Evolutionary conservation across 2,329 filamentous ascomycete species (phyloP).

Genomic region (Aureobasidium sp.): DNA sequence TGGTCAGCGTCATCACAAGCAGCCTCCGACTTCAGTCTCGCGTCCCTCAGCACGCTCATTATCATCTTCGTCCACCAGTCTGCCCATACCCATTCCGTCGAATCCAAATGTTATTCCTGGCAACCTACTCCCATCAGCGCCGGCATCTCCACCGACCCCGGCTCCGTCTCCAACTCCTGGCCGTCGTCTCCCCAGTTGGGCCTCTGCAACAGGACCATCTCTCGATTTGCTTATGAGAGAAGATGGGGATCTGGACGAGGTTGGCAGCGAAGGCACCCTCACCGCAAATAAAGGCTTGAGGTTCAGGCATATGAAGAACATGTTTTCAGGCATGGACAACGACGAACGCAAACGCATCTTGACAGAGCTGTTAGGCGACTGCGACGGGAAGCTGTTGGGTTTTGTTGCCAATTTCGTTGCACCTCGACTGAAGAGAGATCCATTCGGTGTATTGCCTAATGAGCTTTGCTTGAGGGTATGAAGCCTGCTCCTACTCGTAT

Average conservation of each 20-base stretch:
- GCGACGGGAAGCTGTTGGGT: slow-evolving; percentile 88
- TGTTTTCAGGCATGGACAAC: slow-evolving; percentile 70
- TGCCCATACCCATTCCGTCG: slow-evolving; percentile 34
- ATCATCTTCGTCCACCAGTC: slow-evolving; percentile 27
- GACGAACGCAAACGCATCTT: slow-evolving; percentile 72
- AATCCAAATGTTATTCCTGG: slow-evolving; percentile 44
- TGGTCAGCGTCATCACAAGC: slow-evolving; percentile 4
- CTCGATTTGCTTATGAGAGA: slow-evolving; percentile 53
- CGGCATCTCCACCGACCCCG: slow-evolving; percentile 58
- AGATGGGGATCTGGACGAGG: slow-evolving; percentile 21
- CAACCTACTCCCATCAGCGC: slow-evolving; percentile 56
- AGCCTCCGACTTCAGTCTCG: background rate
- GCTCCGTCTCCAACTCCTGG: slow-evolving; percentile 57
- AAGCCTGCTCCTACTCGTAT: background rate
- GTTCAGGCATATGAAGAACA: slow-evolving; percentile 65
- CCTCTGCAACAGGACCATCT: slow-evolving; percentile 67
- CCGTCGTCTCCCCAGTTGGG: slow-evolving; percentile 62
- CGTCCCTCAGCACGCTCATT: slow-evolving; percentile 12
- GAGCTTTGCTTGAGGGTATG: slow-evolving; percentile 79
- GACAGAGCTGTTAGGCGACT: slow-evolving; percentile 83
- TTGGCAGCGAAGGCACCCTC: slow-evolving; percentile 18
- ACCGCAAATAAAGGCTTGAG: slow-evolving; percentile 22
- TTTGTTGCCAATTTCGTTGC: slow-evolving; percentile 96
- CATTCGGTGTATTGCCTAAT: slow-evolving; percentile 83
- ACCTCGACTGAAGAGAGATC: slow-evolving; percentile 89